Percentiles rank a stretch among this genome's conserved stretches.
These are phyloP conservation scores for Agastache rugosa DNA, from an alignment of 257 asterid species.

Conservation along the genomic window DNA sequence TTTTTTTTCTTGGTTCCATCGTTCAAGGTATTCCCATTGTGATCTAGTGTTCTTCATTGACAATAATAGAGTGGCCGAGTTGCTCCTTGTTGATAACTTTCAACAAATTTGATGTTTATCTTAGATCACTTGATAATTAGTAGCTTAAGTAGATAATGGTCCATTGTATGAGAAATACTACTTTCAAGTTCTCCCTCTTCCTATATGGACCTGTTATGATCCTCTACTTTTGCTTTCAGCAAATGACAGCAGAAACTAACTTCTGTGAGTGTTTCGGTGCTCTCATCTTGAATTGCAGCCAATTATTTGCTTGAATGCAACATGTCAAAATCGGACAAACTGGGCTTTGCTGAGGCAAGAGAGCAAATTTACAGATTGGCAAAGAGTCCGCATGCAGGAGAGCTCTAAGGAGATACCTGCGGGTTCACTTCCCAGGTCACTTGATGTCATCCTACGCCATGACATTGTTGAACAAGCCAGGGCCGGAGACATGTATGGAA, in stretches of 20 bases:
- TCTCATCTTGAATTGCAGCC: conserved; percentile 60
- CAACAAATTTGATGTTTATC: not conserved
- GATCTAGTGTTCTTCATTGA: too few species aligned
- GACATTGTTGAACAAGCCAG: conserved; percentile 97
- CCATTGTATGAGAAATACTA: not conserved
- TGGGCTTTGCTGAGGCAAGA: conserved; percentile 99
- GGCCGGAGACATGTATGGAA: conserved; percentile 99
- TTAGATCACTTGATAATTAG: not conserved
- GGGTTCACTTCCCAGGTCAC: conserved; percentile 97
- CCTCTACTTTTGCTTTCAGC: too few species aligned
- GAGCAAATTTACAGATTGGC: conserved; percentile 99
- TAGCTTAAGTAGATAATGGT: not conserved
- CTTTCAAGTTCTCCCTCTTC: not conserved
- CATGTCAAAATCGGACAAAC: conserved; percentile 75
- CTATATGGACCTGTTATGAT: not conserved
- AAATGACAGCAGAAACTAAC: not conserved
- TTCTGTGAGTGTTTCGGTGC: too few species aligned
- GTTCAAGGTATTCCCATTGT: too few species aligned
- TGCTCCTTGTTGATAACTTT: too few species aligned
- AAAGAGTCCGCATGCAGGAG: conserved; percentile 98
- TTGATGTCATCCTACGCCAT: conserved; percentile 92
- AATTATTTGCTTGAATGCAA: conserved; percentile 86
- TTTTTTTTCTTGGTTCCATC: too few species aligned
- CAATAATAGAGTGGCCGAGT: not conserved
- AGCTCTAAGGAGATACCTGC: conserved; percentile 95